phyloP scores from a whole-genome alignment of 2,329 filamentous ascomycete species.

The Biscogniauxia mediterranea region DNA sequence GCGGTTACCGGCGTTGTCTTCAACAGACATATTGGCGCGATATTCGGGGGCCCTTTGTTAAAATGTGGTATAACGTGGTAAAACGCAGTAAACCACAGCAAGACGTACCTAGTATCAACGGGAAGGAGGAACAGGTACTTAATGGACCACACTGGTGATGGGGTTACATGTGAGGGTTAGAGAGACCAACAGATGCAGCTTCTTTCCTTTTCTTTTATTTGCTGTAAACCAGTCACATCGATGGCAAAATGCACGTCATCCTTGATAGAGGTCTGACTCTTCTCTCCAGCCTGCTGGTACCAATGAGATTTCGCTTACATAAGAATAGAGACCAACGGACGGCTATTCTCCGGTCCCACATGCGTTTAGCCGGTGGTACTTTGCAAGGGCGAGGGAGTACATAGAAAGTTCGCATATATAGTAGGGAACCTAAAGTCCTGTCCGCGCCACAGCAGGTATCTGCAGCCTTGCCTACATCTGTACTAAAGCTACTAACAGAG shows the following conservation, averaged over 20 bases:
- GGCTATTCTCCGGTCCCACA: slow-evolving; percentile 13
- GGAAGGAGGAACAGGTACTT: too few species aligned
- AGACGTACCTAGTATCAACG: background rate
- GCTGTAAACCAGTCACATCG: background rate
- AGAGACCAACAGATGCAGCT: background rate
- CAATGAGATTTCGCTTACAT: slow-evolving; percentile 23
- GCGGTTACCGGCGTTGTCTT: slow-evolving; percentile 15
- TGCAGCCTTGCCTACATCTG: slow-evolving; percentile 18
- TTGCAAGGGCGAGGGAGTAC: background rate
- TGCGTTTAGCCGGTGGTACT: slow-evolving; percentile 4
- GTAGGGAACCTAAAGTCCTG: too few species aligned
- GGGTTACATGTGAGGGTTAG: background rate
- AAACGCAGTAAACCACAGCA: background rate
- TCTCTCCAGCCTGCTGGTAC: slow-evolving; percentile 9
- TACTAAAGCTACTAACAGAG: slow-evolving; percentile 4
- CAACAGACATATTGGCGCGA: slow-evolving; percentile 24
- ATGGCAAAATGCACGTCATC: background rate
- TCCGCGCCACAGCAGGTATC: background rate
- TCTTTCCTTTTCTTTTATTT: background rate
- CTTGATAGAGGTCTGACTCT: slow-evolving; percentile 5
- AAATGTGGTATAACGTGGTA: background rate
- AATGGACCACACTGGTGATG: background rate
- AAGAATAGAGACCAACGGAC: slow-evolving; percentile 14
- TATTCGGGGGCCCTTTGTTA: background rate
- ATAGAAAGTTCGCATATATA: slow-evolving; percentile 6